phyloP scores from a whole-genome alignment of 176 grass and related monocot species.

The Urochloa ruziziensis region DNA sequence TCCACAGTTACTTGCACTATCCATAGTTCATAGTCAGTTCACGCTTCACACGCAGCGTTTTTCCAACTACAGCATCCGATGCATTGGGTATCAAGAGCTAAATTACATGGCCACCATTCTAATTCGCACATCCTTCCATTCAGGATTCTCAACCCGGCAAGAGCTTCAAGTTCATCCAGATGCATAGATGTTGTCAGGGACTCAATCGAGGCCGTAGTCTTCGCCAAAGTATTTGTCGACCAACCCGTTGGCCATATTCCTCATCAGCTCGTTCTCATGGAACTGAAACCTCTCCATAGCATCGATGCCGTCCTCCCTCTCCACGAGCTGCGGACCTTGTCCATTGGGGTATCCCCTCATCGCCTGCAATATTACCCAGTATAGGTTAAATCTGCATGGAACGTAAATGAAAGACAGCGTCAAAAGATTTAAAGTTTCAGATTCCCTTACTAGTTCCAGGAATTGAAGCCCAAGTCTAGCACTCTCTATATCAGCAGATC shows the following conservation, averaged over 20 bases:
- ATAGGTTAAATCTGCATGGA: not conserved
- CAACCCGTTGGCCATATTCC: constrained; percentile 87
- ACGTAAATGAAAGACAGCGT: not conserved
- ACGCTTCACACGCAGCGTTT: not conserved
- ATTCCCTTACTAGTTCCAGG: constrained; percentile 69
- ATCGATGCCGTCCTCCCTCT: constrained; percentile 79
- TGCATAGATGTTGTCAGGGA: not conserved
- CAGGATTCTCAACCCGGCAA: not conserved
- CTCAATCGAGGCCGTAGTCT: constrained; percentile 77
- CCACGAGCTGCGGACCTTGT: constrained; percentile 79
- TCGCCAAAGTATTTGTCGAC: constrained; percentile 91
- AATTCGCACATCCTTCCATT: not conserved
- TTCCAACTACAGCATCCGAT: not conserved
- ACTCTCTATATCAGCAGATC: constrained; percentile 80
- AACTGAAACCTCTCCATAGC: constrained; percentile 99
- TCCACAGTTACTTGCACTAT: not conserved
- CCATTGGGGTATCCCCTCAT: constrained; percentile 84
- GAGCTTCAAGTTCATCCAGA: not conserved
- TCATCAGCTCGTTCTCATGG: constrained; percentile 91
- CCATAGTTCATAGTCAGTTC: not conserved
- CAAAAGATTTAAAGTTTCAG: not conserved
- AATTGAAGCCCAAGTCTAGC: constrained; percentile 92
- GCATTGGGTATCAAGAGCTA: not conserved
- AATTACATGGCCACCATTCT: constrained; percentile 4
- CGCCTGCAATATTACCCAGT: constrained; percentile 46